These are phyloP conservation scores for Nicotiana paniculata DNA, from an alignment of 257 asterid genomes.

Conservation along the genomic window DNA sequence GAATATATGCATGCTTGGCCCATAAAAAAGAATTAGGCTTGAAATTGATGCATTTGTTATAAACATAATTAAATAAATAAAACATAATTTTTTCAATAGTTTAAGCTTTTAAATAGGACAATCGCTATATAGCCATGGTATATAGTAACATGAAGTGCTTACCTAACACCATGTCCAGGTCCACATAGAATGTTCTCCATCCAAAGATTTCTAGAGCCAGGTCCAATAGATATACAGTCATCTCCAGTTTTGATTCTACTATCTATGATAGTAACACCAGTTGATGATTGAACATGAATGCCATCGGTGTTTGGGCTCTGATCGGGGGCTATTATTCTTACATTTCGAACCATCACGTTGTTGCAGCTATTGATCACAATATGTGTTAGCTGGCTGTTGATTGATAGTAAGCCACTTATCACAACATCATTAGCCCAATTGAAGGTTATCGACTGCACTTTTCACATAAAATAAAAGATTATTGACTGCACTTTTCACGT, in stretches of 20 bases:
- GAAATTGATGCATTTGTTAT: background rate
- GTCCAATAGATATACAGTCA: slow-evolving; percentile 65
- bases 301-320: slow-evolving; percentile 67
- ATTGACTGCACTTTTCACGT: background rate
- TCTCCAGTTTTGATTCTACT: slow-evolving; percentile 44
- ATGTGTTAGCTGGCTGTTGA: slow-evolving; percentile 57
- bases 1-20: background rate
- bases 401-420: slow-evolving; percentile 46
- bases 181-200: slow-evolving; percentile 58
- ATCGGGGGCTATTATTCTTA: slow-evolving; percentile 44
- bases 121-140: background rate
- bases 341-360: slow-evolving; percentile 42
- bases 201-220: slow-evolving; percentile 56
- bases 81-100: background rate
- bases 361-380: slow-evolving; percentile 58
- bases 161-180: slow-evolving; percentile 77
- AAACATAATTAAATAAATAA: too few relatives aligned
- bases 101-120: background rate
- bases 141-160: background rate
- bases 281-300: slow-evolving; percentile 52
- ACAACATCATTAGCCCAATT: slow-evolving; percentile 45
- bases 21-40: background rate
- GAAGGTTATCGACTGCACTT: slow-evolving; percentile 55
- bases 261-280: slow-evolving; percentile 35
- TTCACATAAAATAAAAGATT: background rate